Evolutionary conservation across 768 basidiomycete genomes (phyloP), one percentile per base, ranked within the genome.

Genomic region (Auriscalpium microsporum): DNA sequence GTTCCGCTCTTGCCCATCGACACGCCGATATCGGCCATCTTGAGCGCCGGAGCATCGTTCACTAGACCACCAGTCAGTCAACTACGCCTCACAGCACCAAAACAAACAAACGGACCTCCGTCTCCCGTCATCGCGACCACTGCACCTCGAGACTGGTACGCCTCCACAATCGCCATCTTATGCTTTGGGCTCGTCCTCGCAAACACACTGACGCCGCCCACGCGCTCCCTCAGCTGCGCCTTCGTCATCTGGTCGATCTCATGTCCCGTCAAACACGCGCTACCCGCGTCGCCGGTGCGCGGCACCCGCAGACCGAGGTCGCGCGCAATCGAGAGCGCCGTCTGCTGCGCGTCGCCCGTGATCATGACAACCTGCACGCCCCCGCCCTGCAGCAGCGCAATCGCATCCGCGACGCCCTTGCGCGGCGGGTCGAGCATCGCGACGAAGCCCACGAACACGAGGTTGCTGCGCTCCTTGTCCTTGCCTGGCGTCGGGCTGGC

Each of bases 1-100:
- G 95, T 96, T n/a, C 95, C 95, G 58, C 89, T 91, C 72, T 90
- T 92, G 55, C 95, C 95, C 95, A 98, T 98, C 40, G 92, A 90
- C 52, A 98, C 83, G 11, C 95, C 95, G 63, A 98, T 96, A 67
- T 97, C 94, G 3, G 95, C 94, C 91, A 93, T 92, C 72, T 94
- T 96, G 58, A 97, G 73, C 42, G 95, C 94, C 3, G 94, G 95
- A 0, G 95, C 94, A 63, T 98, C 95, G 68, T 98, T 98, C 14
- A 97, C 94, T 81, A 49, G 48, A 46, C 48, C 48, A 10, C 11
- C 59, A 36, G 34, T 16, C 8, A 45, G 38, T 28, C 38, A 56
- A 19, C 37, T 52, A 56, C 16, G 33, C 17, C 34, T 8, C 55
- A 14, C 42, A 45, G 33, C 52, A 40, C 49, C 38, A 55, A 51